Conservation (phyloP, 2,329 filamentous ascomycete species). For the Penicillium sp. region DNA sequence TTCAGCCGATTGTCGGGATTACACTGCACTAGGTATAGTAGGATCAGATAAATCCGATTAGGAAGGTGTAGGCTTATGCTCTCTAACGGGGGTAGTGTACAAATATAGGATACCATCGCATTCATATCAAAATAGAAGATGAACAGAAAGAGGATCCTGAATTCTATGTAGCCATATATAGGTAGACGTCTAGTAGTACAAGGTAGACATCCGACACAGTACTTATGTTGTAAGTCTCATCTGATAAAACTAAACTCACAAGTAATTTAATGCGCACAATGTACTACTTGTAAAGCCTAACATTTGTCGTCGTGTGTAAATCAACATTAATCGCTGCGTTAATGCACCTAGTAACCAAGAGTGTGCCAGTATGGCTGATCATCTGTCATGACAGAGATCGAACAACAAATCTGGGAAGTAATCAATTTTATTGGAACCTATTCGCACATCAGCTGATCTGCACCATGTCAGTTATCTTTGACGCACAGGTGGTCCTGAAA, state of each 20-base stretch:
- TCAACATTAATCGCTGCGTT: neutral
- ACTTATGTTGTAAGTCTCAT: neutral
- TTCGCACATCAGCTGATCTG: neutral
- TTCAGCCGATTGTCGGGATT: constrained; percentile 7
- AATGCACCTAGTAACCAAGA: neutral
- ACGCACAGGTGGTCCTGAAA: neutral
- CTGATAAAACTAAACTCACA: neutral
- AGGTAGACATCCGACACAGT: neutral
- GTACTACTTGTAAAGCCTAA: neutral
- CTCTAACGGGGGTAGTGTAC: too few relatives aligned
- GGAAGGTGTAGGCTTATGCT: neutral
- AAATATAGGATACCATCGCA: neutral
- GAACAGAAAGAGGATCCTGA: neutral
- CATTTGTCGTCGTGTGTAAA: neutral
- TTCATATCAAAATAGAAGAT: neutral
- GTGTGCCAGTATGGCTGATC: neutral
- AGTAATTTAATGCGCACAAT: neutral
- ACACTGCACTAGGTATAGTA: neutral
- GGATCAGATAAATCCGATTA: constrained; percentile 4
- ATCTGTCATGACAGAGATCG: neutral
- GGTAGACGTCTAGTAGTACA: neutral
- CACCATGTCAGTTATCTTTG: neutral
- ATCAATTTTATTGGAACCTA: neutral
- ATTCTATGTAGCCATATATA: neutral
- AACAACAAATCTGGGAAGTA: neutral